These are phyloP conservation scores for Adansonia grandidieri DNA, from an alignment of 441 rosid genomes.

Conservation along the genomic window DNA sequence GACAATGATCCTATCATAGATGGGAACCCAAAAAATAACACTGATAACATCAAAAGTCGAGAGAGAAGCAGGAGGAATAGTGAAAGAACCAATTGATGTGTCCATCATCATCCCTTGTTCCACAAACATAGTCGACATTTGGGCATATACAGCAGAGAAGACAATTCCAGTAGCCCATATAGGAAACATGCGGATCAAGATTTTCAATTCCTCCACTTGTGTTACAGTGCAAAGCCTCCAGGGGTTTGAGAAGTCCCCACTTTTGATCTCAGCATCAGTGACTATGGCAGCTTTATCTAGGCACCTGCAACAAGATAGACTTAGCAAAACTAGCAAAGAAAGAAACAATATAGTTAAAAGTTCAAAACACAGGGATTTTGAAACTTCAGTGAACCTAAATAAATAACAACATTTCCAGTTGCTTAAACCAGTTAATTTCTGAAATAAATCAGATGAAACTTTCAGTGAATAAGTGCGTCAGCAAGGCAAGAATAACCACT, in stretches of 20 bases:
- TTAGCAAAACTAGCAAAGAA: background rate
- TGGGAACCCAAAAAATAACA: conserved; percentile 81
- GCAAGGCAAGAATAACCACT: background rate
- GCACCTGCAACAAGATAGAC: conserved; percentile 49
- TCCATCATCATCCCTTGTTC: conserved; percentile 92
- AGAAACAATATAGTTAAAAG: background rate
- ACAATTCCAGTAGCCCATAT: conserved; percentile 87
- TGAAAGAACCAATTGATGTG: conserved; percentile 72
- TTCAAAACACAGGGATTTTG: background rate
- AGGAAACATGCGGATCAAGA: conserved; percentile 82
- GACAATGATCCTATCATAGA: conserved; percentile 72
- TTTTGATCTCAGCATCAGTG: conserved; percentile 62
- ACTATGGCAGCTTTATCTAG: conserved; percentile 90
- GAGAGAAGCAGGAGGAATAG: conserved; percentile 84
- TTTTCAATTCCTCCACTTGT: conserved; percentile 90
- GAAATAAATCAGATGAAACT: background rate
- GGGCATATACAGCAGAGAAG: conserved; percentile 78
- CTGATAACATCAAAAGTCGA: conserved; percentile 66
- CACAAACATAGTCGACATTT: conserved; percentile 83
- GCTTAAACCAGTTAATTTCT: background rate
- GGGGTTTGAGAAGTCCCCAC: conserved; percentile 53
- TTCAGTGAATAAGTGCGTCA: background rate
- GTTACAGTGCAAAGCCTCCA: conserved; percentile 91
- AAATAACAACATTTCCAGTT: background rate
- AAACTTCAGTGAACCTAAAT: conserved; percentile 11